Evolutionary conservation across 441 rosid species (phyloP).

Genomic region (Populus hybrid): DNA sequence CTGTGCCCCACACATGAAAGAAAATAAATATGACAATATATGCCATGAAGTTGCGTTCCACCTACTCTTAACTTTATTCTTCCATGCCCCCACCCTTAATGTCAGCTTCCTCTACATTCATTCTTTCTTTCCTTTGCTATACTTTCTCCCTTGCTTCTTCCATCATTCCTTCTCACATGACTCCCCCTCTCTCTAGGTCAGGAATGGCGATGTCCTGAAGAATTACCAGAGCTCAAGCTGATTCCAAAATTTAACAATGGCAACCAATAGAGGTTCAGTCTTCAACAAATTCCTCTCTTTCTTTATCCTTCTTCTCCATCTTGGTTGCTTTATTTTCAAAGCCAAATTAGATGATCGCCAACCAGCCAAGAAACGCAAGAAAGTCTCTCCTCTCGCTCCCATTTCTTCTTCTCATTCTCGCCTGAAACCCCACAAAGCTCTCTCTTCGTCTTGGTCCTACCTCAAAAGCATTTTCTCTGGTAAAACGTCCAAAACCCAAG

Average conservation of each 20-base stretch:
- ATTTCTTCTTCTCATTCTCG: conserved; percentile 23
- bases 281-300: conserved; percentile 42
- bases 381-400: conserved; percentile 26
- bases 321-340: conserved; percentile 58
- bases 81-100: conserved; percentile 38
- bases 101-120: conserved; percentile 17
- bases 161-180: conserved; percentile 21
- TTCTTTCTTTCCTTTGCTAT: neutral
- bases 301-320: conserved; percentile 50
- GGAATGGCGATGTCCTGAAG: conserved; percentile 24
- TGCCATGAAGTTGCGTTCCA: conserved; percentile 49
- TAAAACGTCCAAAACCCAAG: conserved; percentile 30
- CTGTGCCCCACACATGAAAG: neutral
- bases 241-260: conserved; percentile 26
- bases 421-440: conserved; percentile 34
- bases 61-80: conserved; percentile 57
- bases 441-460: conserved; percentile 66
- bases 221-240: conserved; percentile 10
- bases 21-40: neutral
- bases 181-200: neutral
- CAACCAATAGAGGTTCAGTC: conserved; percentile 24
- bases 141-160: conserved; percentile 13
- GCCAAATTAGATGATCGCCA: conserved; percentile 16
- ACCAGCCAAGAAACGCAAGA: conserved; percentile 48
- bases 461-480: conserved; percentile 53